Percentiles rank a stretch among this genome's conserved stretches.
These are phyloP conservation scores for Ilex aquifolium DNA, from an alignment of 257 asterid genomes.

Conservation along the genomic window DNA sequence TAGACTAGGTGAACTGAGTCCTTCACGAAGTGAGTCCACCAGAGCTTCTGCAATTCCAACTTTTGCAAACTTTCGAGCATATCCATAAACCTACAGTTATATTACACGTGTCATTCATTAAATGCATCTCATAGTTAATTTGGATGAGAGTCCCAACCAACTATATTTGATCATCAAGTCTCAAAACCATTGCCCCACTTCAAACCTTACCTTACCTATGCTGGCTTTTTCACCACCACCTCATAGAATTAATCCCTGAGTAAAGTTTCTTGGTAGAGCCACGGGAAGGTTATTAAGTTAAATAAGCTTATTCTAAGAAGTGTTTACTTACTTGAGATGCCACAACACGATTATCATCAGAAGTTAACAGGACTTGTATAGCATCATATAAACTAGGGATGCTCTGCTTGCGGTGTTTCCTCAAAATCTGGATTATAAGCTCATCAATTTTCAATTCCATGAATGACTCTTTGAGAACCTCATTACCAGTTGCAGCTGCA, in stretches of 20 bases:
- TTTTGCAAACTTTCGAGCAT: conserved; percentile 82
- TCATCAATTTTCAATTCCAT: conserved; percentile 81
- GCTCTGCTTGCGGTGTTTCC: conserved; percentile 44
- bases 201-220: too few species aligned
- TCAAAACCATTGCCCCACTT: too few species aligned
- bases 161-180: conserved; percentile 5
- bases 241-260: neutral
- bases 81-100: conserved; percentile 68
- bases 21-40: conserved; percentile 72
- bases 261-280: too few species aligned
- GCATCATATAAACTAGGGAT: conserved; percentile 73
- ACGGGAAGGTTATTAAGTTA: too few species aligned
- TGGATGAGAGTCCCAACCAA: conserved; percentile 4
- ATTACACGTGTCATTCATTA: neutral
- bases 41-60: conserved; percentile 67
- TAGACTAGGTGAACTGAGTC: conserved; percentile 52
- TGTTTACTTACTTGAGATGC: conserved; percentile 81
- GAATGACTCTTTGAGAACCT: conserved; percentile 78
- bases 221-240: too few species aligned
- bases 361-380: conserved; percentile 60
- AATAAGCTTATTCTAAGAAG: too few species aligned
- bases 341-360: conserved; percentile 84
- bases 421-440: conserved; percentile 52
- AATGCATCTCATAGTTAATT: neutral
- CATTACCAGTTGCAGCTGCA: conserved; percentile 90